Evolutionary conservation across 2,329 filamentous ascomycete species (phyloP).

Genomic region (Elsinoe batatas): DNA sequence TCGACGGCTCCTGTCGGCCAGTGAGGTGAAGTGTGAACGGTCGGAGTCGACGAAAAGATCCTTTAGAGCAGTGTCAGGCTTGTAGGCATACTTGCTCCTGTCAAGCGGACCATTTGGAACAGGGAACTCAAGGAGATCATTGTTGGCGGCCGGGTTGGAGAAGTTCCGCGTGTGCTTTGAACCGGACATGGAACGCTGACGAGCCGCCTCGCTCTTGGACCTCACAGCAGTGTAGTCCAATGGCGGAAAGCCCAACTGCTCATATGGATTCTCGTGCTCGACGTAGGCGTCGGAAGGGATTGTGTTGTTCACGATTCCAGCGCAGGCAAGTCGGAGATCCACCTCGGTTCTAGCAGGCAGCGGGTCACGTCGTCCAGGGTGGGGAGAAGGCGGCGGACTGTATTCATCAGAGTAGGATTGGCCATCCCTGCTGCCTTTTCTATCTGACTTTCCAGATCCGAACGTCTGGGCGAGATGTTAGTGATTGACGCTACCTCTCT

Average conservation of each 20-base stretch:
- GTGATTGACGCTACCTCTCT: background rate
- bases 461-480: slow-evolving; percentile 20
- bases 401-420: slow-evolving; percentile 23
- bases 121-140: slow-evolving; percentile 7
- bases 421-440: slow-evolving; percentile 22
- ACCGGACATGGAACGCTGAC: slow-evolving; percentile 13
- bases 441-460: slow-evolving; percentile 20
- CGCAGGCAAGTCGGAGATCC: slow-evolving; percentile 38
- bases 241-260: slow-evolving; percentile 17
- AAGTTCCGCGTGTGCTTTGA: slow-evolving; percentile 11
- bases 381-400: slow-evolving; percentile 30
- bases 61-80: slow-evolving; percentile 22
- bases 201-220: slow-evolving; percentile 16
- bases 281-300: slow-evolving; percentile 27
- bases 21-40: slow-evolving; percentile 20
- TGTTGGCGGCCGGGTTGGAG: slow-evolving; percentile 11
- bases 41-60: slow-evolving; percentile 21
- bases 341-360: slow-evolving; percentile 34
- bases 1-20: slow-evolving; percentile 12
- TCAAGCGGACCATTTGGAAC: slow-evolving; percentile 10
- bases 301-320: slow-evolving; percentile 32
- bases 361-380: slow-evolving; percentile 34
- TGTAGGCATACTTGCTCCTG: slow-evolving; percentile 23
- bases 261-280: slow-evolving; percentile 20
- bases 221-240: slow-evolving; percentile 24